phyloP scores from a whole-genome alignment of 2,329 filamentous ascomycete species.

The Phoma sp. region DNA sequence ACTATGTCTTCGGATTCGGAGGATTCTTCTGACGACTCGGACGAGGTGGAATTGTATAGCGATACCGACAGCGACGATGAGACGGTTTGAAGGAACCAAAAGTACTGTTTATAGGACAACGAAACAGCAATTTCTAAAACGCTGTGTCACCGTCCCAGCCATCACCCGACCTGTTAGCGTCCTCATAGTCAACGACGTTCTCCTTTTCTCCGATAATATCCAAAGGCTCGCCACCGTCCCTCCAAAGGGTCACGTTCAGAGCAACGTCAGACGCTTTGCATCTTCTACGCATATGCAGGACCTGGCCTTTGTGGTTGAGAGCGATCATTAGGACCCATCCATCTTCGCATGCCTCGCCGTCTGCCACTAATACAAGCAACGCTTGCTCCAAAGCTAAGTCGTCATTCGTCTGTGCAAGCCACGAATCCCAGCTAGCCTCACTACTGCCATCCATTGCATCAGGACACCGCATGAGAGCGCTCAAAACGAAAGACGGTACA shows the following conservation, averaged over 20 bases:
- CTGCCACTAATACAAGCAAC: not conserved
- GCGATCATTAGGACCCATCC: not conserved
- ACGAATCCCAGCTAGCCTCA: not conserved
- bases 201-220: not conserved
- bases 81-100: not conserved
- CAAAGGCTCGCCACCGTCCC: not conserved
- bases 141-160: not conserved
- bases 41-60: slow-evolving; percentile 26
- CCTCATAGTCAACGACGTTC: not conserved
- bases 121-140: not conserved
- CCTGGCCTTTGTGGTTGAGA: not conserved
- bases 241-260: not conserved
- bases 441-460: not conserved
- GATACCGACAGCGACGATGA: slow-evolving; percentile 1
- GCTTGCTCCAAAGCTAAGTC: not conserved
- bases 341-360: not conserved
- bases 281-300: not conserved
- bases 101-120: not conserved
- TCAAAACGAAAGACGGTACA: not conserved
- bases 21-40: slow-evolving; percentile 22
- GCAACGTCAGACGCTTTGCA: not conserved
- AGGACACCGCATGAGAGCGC: not conserved
- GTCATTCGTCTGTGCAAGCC: not conserved
- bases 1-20: slow-evolving; percentile 16
- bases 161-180: not conserved